These are phyloP conservation scores for Dictyostelium firmibasis DNA, from an alignment of 78 protist species.

Conservation along the genomic window DNA sequence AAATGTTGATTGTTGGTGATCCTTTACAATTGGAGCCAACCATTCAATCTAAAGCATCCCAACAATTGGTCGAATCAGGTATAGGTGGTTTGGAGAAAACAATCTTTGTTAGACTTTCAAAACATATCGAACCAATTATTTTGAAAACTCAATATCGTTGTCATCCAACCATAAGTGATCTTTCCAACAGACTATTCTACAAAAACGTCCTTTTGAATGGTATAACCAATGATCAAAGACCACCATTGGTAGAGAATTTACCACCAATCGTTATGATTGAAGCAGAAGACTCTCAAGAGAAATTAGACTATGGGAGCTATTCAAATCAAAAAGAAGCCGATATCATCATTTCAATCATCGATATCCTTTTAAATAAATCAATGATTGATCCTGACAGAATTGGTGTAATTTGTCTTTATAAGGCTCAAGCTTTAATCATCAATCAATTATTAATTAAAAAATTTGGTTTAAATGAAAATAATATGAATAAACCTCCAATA, in stretches of 20 bases:
- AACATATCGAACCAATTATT: slow-evolving; percentile 11
- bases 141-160: slow-evolving; percentile 89
- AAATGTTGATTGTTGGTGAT: slow-evolving; percentile 86
- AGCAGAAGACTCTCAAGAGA: slow-evolving; percentile 6
- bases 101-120: slow-evolving; percentile 80
- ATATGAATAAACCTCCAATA: not conserved
- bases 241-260: slow-evolving; percentile 20
- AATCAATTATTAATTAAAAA: not conserved
- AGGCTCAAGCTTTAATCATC: slow-evolving; percentile 35
- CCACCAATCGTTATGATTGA: slow-evolving; percentile 48
- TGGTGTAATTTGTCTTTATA: slow-evolving; percentile 87
- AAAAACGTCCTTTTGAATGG: slow-evolving; percentile 62
- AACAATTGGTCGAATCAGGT: not conserved
- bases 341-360: slow-evolving; percentile 18
- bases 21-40: slow-evolving; percentile 90
- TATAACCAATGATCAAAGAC: slow-evolving; percentile 32
- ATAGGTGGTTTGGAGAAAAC: slow-evolving; percentile 84
- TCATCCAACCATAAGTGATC: slow-evolving; percentile 81
- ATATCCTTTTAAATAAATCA: not conserved
- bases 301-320: slow-evolving; percentile 23
- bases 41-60: slow-evolving; percentile 31
- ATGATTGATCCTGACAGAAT: slow-evolving; percentile 47
- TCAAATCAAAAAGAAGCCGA: slow-evolving; percentile 62
- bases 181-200: slow-evolving; percentile 86
- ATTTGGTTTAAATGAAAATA: not conserved